A percentile compares a stretch with the other conserved stretches of the same genome.
Conservation (phyloP, 2,329 filamentous ascomycete species). For the Colletotrichum sp. region DNA sequence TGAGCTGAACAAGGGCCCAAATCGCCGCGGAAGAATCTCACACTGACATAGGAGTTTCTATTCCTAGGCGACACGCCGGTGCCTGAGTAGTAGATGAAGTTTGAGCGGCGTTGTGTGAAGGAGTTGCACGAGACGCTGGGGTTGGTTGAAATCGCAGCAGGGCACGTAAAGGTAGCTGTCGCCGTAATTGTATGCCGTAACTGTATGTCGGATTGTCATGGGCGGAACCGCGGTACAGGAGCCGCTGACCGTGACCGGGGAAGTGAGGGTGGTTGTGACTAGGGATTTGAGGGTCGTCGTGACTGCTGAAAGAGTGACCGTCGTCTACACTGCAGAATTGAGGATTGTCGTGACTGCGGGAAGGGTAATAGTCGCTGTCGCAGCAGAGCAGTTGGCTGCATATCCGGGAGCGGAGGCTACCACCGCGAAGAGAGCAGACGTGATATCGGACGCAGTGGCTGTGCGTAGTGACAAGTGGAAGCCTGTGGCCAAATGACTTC, state of each 20-base stretch:
- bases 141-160: not conserved
- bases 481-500: not conserved
- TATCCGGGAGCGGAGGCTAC: not conserved
- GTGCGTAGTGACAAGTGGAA: not conserved
- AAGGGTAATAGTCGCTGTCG: not conserved
- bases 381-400: not conserved
- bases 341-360: not conserved
- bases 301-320: not conserved
- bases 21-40: not conserved
- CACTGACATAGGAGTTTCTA: not conserved
- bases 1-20: not conserved
- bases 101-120: not conserved
- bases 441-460: not conserved
- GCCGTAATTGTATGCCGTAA: not conserved
- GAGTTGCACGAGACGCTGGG: not conserved
- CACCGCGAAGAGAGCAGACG: not conserved
- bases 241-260: not conserved
- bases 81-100: not conserved
- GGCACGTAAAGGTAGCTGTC: not conserved
- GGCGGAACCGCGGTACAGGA: not conserved
- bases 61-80: not conserved
- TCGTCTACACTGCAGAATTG: not conserved
- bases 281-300: not conserved
- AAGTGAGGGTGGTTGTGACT: not conserved
- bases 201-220: not conserved